Evolutionary conservation across 257 asterid genomes (phyloP).

Genomic region (Lycium ferocissimum): DNA sequence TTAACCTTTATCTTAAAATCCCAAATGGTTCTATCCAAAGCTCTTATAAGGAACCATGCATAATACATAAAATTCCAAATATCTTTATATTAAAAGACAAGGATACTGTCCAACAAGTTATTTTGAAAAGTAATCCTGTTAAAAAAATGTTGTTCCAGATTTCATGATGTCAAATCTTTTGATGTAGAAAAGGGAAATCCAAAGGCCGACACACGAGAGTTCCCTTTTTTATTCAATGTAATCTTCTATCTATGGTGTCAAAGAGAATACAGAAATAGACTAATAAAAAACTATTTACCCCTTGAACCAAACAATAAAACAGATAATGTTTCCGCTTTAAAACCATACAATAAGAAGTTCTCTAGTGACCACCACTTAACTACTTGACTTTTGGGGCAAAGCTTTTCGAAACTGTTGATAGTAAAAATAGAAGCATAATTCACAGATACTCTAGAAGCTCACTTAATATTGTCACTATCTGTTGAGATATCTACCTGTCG

Average conservation of each 20-base stretch:
- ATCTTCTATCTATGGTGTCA: background rate
- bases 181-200: background rate
- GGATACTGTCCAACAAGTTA: background rate
- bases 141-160: conserved; percentile 1
- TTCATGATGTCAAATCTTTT: background rate
- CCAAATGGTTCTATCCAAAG: conserved; percentile 18
- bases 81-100: background rate
- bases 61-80: background rate
- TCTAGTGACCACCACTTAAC: background rate
- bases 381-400: background rate
- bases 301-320: conserved; percentile 21
- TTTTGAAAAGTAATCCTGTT: background rate
- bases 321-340: background rate
- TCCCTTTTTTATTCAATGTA: background rate
- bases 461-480: background rate
- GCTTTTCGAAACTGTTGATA: conserved; percentile 20
- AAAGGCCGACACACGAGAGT: background rate
- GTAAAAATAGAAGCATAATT: background rate
- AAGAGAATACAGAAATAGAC: conserved; percentile 1
- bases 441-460: background rate
- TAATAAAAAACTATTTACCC: background rate
- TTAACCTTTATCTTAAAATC: background rate
- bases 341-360: background rate
- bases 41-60: background rate
- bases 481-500: background rate